phyloP scores from a whole-genome alignment of 1,139 yeast species.

The Arxiozyma telluris region DNA sequence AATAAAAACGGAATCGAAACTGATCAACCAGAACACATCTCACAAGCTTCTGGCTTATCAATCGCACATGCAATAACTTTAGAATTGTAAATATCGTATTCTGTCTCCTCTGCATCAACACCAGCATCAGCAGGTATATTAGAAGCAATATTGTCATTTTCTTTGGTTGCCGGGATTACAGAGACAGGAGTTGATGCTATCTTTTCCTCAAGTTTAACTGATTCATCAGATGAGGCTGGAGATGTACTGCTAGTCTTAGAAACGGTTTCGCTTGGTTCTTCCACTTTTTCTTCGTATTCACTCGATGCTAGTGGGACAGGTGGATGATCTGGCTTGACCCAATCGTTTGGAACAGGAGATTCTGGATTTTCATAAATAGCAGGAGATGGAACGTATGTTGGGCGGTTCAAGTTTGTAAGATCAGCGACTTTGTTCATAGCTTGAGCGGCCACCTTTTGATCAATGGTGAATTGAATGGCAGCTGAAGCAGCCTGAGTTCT shows the following conservation, averaged over 20 bases:
- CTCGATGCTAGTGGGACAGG: slow-evolving; percentile 12
- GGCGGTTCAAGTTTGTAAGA: slow-evolving; percentile 45
- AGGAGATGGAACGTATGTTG: slow-evolving; percentile 36
- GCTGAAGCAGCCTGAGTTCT: slow-evolving; percentile 91
- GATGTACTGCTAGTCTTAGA: slow-evolving; percentile 20
- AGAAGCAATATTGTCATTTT: background rate
- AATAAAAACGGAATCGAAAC: background rate
- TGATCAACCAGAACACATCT: slow-evolving; percentile 91
- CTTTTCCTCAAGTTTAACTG: slow-evolving; percentile 16
- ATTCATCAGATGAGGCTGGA: slow-evolving; percentile 26
- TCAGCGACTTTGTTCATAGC: slow-evolving; percentile 46
- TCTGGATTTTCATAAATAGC: background rate
- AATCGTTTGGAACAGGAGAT: slow-evolving; percentile 18
- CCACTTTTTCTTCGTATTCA: slow-evolving; percentile 7
- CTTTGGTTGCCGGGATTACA: slow-evolving; percentile 19
- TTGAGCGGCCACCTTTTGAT: slow-evolving; percentile 38
- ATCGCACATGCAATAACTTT: slow-evolving; percentile 95
- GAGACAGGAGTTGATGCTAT: slow-evolving; percentile 15
- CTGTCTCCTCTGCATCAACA: slow-evolving; percentile 23
- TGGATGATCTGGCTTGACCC: slow-evolving; percentile 42
- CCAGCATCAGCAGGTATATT: slow-evolving; percentile 14
- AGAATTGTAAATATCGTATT: slow-evolving; percentile 74
- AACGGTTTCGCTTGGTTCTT: slow-evolving; percentile 1
- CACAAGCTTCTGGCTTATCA: slow-evolving; percentile 93
- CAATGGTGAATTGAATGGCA: slow-evolving; percentile 79